A percentile compares a stretch with the other conserved stretches of the same genome.
Evolutionary conservation across 192 early-diverging fungal species (phyloP).

Genomic region (Coemansia sp.): DNA sequence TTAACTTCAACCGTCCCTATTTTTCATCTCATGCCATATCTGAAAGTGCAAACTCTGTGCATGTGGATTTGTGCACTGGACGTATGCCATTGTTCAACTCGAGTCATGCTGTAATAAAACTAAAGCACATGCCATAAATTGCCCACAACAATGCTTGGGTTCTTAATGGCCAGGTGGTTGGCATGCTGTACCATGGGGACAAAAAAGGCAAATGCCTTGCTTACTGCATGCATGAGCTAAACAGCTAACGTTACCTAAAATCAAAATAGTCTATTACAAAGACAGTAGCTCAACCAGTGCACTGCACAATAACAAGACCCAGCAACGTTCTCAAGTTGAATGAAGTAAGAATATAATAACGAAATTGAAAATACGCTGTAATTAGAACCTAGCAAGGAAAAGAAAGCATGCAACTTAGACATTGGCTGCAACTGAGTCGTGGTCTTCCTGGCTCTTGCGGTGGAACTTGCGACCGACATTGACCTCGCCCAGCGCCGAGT

Average conservation of each 20-base stretch:
- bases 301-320: not conserved
- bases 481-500: slow-evolving; percentile 32
- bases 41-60: not conserved
- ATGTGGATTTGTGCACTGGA: not conserved
- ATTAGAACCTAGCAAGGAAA: not conserved
- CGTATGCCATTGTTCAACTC: not conserved
- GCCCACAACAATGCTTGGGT: not conserved
- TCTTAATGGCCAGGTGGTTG: not conserved
- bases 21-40: not conserved
- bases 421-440: slow-evolving; percentile 42
- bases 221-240: not conserved
- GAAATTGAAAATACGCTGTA: not conserved
- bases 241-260: not conserved
- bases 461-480: slow-evolving; percentile 32
- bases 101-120: not conserved
- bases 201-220: not conserved
- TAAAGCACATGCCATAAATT: not conserved
- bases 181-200: not conserved
- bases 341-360: not conserved
- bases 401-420: slow-evolving; percentile 10
- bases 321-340: not conserved
- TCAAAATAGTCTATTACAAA: not conserved
- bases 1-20: not conserved
- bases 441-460: slow-evolving; percentile 29
- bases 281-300: not conserved